A percentile compares a stretch with the other conserved stretches of the same genome.
These are phyloP conservation scores for Ehretia macrophylla DNA, from an alignment of 257 asterid species.

Conservation along the genomic window DNA sequence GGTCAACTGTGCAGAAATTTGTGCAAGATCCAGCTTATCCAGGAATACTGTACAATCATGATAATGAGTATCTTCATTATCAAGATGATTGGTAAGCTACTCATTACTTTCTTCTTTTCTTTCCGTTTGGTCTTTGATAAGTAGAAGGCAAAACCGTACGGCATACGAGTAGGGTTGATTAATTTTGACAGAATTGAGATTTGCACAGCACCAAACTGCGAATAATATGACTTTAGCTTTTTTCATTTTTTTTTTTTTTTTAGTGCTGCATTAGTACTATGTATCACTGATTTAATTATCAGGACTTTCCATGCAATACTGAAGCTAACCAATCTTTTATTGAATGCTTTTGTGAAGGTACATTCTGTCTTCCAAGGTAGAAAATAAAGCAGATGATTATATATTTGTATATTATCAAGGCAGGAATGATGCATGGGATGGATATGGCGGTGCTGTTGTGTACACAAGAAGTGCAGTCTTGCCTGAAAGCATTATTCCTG, in stretches of 20 bases:
- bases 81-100: slow-evolving; percentile 84
- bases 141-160: too few species aligned
- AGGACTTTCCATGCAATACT: too few species aligned
- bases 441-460: slow-evolving; percentile 89
- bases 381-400: slow-evolving; percentile 74
- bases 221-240: too few species aligned
- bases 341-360: slow-evolving; percentile 49
- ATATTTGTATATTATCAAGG: slow-evolving; percentile 83
- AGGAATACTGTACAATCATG: slow-evolving; percentile 88
- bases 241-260: too few species aligned
- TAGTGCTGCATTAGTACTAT: too few species aligned
- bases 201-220: too few species aligned
- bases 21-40: slow-evolving; percentile 81
- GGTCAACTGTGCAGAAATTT: slow-evolving; percentile 67
- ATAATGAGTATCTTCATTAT: slow-evolving; percentile 91
- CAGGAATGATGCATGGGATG: slow-evolving; percentile 96
- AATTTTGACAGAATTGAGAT: too few species aligned
- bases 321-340: not conserved
- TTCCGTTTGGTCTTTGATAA: too few species aligned
- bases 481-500: slow-evolving; percentile 78
- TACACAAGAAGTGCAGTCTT: slow-evolving; percentile 79
- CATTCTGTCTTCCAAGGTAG: slow-evolving; percentile 70
- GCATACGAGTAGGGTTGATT: too few species aligned
- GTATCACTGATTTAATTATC: too few species aligned
- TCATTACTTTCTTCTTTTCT: not conserved